phyloP scores from a whole-genome alignment of 2,329 filamentous ascomycete species.

The Emmonsiellopsis sp. region DNA sequence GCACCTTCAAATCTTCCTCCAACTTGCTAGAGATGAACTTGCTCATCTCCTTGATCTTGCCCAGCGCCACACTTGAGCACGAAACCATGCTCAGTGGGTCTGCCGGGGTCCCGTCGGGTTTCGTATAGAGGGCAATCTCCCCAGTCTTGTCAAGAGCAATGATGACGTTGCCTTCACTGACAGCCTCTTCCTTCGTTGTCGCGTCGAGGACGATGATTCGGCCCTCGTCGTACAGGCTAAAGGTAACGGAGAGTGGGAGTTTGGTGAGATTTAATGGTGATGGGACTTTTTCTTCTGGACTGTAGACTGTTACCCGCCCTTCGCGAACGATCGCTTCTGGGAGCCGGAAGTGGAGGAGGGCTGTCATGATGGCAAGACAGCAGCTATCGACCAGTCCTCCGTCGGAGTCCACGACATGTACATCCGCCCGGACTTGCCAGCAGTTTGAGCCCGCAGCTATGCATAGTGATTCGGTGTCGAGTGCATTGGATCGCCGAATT shows the following conservation, averaged over 20 bases:
- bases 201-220: constrained; percentile 37
- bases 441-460: constrained; percentile 84
- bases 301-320: constrained; percentile 76
- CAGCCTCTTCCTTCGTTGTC: constrained; percentile 42
- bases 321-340: constrained; percentile 83
- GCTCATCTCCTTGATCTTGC: constrained; percentile 73
- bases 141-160: constrained; percentile 83
- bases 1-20: constrained; percentile 61
- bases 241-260: constrained; percentile 83
- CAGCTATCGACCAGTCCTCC: constrained; percentile 80
- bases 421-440: constrained; percentile 83
- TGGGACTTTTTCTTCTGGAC: constrained; percentile 74
- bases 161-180: constrained; percentile 58
- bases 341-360: constrained; percentile 81
- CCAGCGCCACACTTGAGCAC: constrained; percentile 64
- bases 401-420: constrained; percentile 86
- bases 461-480: constrained; percentile 93
- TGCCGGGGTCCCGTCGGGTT: constrained; percentile 74
- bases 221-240: constrained; percentile 62
- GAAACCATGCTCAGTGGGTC: constrained; percentile 70
- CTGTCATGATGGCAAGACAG: constrained; percentile 79
- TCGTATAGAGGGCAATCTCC: constrained; percentile 84
- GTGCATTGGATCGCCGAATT: constrained; percentile 78
- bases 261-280: constrained; percentile 86
- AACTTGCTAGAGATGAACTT: constrained; percentile 63